These are phyloP conservation scores for Exophiala viscosa DNA, from an alignment of 2,329 filamentous ascomycete genomes.

Conservation along the genomic window DNA sequence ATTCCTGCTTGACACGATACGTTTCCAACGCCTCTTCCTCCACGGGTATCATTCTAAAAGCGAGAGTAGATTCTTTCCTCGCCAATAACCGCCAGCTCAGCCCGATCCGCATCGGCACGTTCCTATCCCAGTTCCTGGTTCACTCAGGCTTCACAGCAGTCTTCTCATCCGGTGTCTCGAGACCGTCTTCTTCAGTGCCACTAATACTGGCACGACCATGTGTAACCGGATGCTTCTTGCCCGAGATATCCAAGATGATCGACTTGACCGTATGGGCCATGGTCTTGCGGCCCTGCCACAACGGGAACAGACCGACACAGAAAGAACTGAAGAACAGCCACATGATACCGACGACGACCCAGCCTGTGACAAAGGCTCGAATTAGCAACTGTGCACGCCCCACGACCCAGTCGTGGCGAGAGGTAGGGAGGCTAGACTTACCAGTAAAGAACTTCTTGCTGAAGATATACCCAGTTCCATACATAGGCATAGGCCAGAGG, in stretches of 20 bases:
- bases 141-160: conserved; percentile 32
- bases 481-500: conserved; percentile 91
- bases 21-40: too few relatives aligned
- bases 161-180: conserved; percentile 48
- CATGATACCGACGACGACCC: conserved; percentile 71
- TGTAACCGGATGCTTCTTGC: conserved; percentile 33
- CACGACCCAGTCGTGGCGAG: too few relatives aligned
- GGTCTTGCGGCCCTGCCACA: conserved; percentile 72
- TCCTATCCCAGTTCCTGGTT: too few relatives aligned
- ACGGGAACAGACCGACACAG: conserved; percentile 74
- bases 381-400: too few relatives aligned
- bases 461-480: conserved; percentile 77
- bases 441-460: conserved; percentile 72
- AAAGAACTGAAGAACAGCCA: conserved; percentile 73
- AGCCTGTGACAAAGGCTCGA: conserved; percentile 48
- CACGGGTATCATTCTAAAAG: too few relatives aligned
- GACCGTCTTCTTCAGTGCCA: conserved; percentile 41
- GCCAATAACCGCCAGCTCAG: too few relatives aligned
- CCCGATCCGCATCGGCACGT: neutral
- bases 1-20: too few relatives aligned
- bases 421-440: conserved; percentile 2
- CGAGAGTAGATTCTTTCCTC: too few relatives aligned
- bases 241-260: conserved; percentile 59
- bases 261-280: conserved; percentile 58
- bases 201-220: conserved; percentile 29